Evolutionary conservation across 345 rosid genomes (phyloP), one percentile per base, ranked within the genome.

Genomic region (Gossypium bickii): DNA sequence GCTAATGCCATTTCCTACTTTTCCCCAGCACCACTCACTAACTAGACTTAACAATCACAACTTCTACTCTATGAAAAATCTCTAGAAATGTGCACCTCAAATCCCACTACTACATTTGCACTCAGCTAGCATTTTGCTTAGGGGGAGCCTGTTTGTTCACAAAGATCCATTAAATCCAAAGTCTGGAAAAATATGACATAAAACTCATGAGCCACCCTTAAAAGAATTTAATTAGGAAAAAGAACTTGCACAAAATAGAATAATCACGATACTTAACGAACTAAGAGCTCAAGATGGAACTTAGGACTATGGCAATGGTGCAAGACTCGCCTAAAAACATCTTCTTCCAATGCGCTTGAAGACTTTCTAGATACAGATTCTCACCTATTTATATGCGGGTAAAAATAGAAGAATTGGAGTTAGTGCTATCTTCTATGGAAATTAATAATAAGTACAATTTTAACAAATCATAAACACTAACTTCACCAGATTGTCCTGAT

Each of bases 301-400:
- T 27, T 27, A 27, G 29, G 29, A 27, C 29, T 3, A 27, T 27
- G 2, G 29, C 29, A 27, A 27, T 27, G 29, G 29, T 27, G 3
- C 29, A 27, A 27, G 29, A 27, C 29, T 27, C 29, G 0, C 3
- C 29, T 27, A 27, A 27, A 27, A 2, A 2, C 29, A 27, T 27
- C 29, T 2, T 27, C 29, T 27, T 27, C 29, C 29, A 27, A 27
- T 27, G 3, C 29, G 29, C 29, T 27, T 27, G 29, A 27, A 27
- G 0, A 27, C 29, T 27, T 27, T 27, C 29, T 2, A 27, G 24
- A 93, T 83, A 55, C 91, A 83, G 84, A 90, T 90, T 74, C 93
- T 89, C 74, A 95, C 99, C 98, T 93, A 70, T 72, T 59, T 17
- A 58, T 75, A 3, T 24, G 64, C 61, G 41, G 41, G 34, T n/a